Evolutionary conservation across 345 rosid species (phyloP), one percentile per base, ranked within the genome.

Genomic region (Rhizophora apiculata): DNA sequence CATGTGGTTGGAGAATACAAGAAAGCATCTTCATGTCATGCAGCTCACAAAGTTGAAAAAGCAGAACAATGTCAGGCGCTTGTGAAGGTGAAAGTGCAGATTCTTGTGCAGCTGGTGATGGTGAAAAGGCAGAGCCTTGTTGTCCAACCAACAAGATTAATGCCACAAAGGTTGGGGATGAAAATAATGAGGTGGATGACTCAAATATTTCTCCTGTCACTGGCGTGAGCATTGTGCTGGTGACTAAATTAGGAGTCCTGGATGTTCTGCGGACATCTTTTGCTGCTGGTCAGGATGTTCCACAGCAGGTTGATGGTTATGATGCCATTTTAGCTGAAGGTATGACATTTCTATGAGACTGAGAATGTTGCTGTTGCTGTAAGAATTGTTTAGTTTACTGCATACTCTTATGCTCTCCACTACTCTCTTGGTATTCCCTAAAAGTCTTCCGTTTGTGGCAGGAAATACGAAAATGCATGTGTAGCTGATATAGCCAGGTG

Each of bases 81-180:
- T 70, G 77, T 70, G 83, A 74, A 71, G 77, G 79, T 55, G 82
- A 80, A 36, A 63, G 22, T 49, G 72, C 67, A 53, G 74, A 43
- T 43, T 66, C 72, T 37, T 69, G 64, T 54, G 61, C 79, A 59
- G 69, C 76, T 69, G 72, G 69, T 71, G 91, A 77, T 54, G 78
- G 58, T 69, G 74, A 64, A 73, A 64, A 16, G 21, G 36, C 58
- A 1, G 73, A 62, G 73, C 24, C 62, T 9, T 13, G 8, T 46
- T 51, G 15, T 20, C 60, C 67, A 22, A 52, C 27, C 11, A 21
- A 21, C 3, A 55, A 29, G 67, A 64, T 62, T 48, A 78, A 70
- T 64, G 72, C 55, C 56, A 65, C 72, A n/a, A 74, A 74, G 63
- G 66, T 34, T 49, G 36, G 53, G 30, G 73, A 57, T 68, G 19